Base-by-base conservation (phyloP, 108 stramenopile genomes). In the Skeletonema costatum region DNA sequence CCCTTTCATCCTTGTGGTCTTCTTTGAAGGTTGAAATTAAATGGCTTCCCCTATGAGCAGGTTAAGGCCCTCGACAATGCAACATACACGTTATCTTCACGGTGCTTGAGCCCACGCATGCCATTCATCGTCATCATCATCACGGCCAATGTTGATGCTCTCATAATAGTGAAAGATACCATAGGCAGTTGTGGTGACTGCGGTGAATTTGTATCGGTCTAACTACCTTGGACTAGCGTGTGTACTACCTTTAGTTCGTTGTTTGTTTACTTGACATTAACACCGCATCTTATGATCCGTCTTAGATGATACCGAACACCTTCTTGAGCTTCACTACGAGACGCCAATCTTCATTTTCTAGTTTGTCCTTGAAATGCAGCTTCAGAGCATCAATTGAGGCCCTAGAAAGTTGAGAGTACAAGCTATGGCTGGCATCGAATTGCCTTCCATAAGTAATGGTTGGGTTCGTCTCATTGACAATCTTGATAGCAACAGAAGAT, bases 241-340 rank as follows among this genome's bases (percentile, higher is more conserved):
- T 36, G 35, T 6, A 36, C 6, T 36, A 36, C 35, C 6, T 6
- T 46, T 46, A 11, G 44, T 56, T 56, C 17, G 8, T 56, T 29
- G 6, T 17, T 21, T 51, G 50, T 56, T 56, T 56, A 56, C n/a
- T 56, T 5, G 25, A 10, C 25, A 41, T 12, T 41, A 41, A 56
- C 25, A 25, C 25, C 62, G 7, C 14, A 25, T 7, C 64, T 60
- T 5, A 38, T 38, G 3, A n/a, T 61, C 3, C 2, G 56, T 51
- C 5, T 64, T 64, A 64, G 63, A 64, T 64, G 11, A 64, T 64
- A 36, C 38, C 38, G 63, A 64, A 64, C 19, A 98, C 94, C 84
- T 98, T 98, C 89, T 99, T 99, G 65, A 99, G 93, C 88, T 99
- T 98, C 33, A 98, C 87, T 9, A 98, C 96, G 36, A 99, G 93